Evolutionary conservation across 176 grass and related monocot genomes (phyloP), one percentile per base, ranked within the genome.

Genomic region (Microstegium vimineum): DNA sequence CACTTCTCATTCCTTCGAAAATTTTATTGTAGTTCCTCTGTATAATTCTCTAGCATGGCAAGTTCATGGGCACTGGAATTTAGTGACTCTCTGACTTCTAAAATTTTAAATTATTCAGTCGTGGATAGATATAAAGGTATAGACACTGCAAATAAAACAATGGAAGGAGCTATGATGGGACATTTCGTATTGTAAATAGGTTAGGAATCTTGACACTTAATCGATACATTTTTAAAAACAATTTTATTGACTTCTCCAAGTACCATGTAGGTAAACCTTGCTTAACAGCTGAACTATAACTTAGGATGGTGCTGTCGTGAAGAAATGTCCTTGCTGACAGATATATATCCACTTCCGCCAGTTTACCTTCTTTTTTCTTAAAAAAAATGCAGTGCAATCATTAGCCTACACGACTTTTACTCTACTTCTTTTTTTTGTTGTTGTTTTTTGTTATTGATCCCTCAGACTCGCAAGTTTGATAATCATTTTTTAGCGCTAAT

Each of bases 241-340:
- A 7, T 25, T 60, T 16, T 67, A 66, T 45, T 23, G 32, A 25
- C 27, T 49, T 23, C 22, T 49, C 42, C 40, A n/a, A 64, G 16
- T 36, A 35, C 17, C 45, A 12, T 74, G 28, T 10, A 69, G 23
- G 40, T 79, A 80, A 68, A 67, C 37, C 30, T 71, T 59, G 35
- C 25, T 57, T 33, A 26, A 14, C 40, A 31, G 6, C 40, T 5
- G 17, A 15, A 11, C 23, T 52, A n/a, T 28, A 61, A 34, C 25
- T 73, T 82, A 73, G 18, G 54, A 46, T 62, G 54, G 2, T 47
- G 69, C 17, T 73, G 73, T 63, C 80, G 69, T 62, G 36, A 62
- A 82, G 80, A 73, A 47, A 72, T 62, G 56, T 11, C 20, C 36
- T 73, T 73, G 17, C 52, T 61, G 67, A 10, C 40, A 71, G 22